Evolutionary conservation across 441 rosid genomes (phyloP), one percentile per base, ranked within the genome.

Genomic region (Pelargonium myrrhifolium): DNA sequence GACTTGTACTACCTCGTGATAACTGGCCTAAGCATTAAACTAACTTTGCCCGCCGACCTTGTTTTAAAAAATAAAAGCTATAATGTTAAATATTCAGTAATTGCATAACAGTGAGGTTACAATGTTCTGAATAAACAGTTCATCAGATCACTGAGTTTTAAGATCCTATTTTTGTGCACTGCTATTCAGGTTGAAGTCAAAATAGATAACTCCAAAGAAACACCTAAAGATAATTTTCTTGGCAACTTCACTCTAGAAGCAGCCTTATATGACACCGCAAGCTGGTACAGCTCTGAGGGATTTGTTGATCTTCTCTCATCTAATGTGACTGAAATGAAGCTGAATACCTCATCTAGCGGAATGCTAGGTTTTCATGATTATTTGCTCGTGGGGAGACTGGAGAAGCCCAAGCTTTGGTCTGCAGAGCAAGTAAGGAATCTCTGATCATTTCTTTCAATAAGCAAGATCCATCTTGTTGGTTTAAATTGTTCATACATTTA

Each of bases 331-430:
- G 82, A 79, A 70, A 65, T 92, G 68, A 83, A 75, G 74, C 77
- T 84, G 66, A 83, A 62, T 72, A 77, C 80, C 65, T 73, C 86
- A 18, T 80, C 84, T 18, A 76, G 75, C 77, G 61, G 74, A 65
- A 69, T 61, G 76, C 80, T 82, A 66, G 93, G 90, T 60, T 90
- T 88, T 82, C 83, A 80, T 76, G 98, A 92, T 75, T 83, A 86
- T 82, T 59, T 80, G 72, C 93, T 94, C 39, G 81, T 66, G 71
- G 99, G 96, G 68, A 87, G 83, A 78, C 75, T 94, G 63, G 89
- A 88, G 75, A 81, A 72, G 70, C 99, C 99, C 59, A 91, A 78
- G 81, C 93, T 94, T 66, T 94, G 99, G 99, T 94, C 97, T 65
- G 93, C 97, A 11, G 99, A 94, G 81, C 85, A 87, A 71, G 99